Conservation (phyloP, 2,329 filamentous ascomycete genomes). For the Thermoascus crustaceus region DNA sequence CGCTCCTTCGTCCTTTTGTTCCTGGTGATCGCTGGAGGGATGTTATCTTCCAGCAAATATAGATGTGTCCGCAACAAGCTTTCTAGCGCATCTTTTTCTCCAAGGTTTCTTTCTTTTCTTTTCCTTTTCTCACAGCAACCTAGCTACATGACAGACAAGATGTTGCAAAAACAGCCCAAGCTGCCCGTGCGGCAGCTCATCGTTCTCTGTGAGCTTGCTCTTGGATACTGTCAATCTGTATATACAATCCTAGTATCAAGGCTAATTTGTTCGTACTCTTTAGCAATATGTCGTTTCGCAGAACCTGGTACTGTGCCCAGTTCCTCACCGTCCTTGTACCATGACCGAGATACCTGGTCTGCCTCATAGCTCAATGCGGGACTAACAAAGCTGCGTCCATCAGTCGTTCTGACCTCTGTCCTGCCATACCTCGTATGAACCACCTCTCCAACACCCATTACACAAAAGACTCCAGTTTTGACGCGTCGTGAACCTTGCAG, state of each 20-base stretch:
- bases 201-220: slow-evolving; percentile 57
- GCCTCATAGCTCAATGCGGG: neutral
- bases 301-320: slow-evolving; percentile 51
- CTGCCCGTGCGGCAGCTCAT: slow-evolving; percentile 68
- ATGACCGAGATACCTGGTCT: no score
- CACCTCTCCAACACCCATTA: slow-evolving; percentile 3
- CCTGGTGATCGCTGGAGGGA: no score
- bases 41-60: no score
- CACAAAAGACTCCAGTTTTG: slow-evolving; percentile 7
- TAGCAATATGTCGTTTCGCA: slow-evolving; percentile 69
- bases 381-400: slow-evolving; percentile 2
- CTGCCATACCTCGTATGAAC: slow-evolving; percentile 49
- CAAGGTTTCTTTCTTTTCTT: neutral
- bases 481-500: slow-evolving; percentile 29
- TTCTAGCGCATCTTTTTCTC: neutral
- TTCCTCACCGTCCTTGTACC: slow-evolving; percentile 30
- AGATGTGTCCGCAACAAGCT: no score
- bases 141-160: slow-evolving; percentile 5
- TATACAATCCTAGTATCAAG: no score
- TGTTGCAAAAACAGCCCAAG: slow-evolving; percentile 41
- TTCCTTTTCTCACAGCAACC: neutral
- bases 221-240: no score
- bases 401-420: slow-evolving; percentile 57
- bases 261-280: no score
- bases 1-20: no score